These are phyloP conservation scores for Senna tora DNA, from an alignment of 306 rosid species.

Conservation along the genomic window DNA sequence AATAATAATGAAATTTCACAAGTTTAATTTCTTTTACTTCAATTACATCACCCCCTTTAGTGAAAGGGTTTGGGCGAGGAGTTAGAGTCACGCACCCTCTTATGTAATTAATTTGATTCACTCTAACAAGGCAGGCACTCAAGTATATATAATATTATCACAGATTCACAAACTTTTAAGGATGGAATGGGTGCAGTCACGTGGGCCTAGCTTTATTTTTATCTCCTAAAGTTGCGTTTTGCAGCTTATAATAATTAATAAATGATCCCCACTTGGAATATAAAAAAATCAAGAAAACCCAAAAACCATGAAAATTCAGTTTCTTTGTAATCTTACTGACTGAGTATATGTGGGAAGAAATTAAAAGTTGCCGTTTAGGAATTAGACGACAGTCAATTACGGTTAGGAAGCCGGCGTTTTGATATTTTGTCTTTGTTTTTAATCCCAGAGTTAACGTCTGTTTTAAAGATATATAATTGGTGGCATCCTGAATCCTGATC, in stretches of 20 bases:
- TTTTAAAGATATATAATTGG: constrained; percentile 43
- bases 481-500: too few species aligned
- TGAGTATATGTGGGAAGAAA: too few species aligned
- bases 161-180: constrained; percentile 27
- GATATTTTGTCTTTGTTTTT: constrained; percentile 37
- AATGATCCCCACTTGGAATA: not conserved
- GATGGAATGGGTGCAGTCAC: constrained; percentile 40
- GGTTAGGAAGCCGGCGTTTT: constrained; percentile 38
- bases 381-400: too few species aligned
- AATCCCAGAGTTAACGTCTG: constrained; percentile 39
- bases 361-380: too few species aligned
- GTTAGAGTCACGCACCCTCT: too few species aligned
- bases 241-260: constrained; percentile 16
- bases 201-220: constrained; percentile 31
- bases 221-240: constrained; percentile 30
- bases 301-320: too few species aligned
- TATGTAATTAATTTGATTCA: constrained; percentile 33
- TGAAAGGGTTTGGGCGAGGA: too few species aligned
- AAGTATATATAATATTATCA: constrained; percentile 36
- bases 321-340: too few species aligned
- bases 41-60: not conserved
- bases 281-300: too few species aligned
- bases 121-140: not conserved
- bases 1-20: too few species aligned
- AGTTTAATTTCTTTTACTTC: too few species aligned